Base-by-base conservation (phyloP, 495 filamentous ascomycete genomes). In the Aspergillus cavernicola region DNA sequence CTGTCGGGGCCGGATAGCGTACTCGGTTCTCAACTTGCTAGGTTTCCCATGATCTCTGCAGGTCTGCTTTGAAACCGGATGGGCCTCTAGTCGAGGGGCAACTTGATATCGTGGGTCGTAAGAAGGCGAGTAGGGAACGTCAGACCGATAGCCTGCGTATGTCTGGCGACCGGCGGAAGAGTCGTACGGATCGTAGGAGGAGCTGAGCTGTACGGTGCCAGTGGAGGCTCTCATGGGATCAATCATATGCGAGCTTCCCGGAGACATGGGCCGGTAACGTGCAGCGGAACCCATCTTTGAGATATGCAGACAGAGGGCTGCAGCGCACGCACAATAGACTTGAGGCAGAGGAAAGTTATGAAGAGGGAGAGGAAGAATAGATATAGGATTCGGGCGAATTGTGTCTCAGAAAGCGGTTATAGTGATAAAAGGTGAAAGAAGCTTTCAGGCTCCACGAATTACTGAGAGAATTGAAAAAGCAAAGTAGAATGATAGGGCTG, bases 211-310 rank as follows among this genome's bases (percentile, higher is more conserved):
- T 31, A 78, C 65, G 29, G 66, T 77, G 22, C 74, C 75, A n/a
- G 75, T 78, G 12, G 75, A 78, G 15, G 75, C 71, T 18, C 75
- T 68, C 65, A 74, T 67, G 12, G 75, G 69, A 40, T 76, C 73
- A 18, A 62, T 53, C 53, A 72, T 32, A 48, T 71, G 67, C 32
- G 64, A 62, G 46, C 61, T 63, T 19, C 57, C 57, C 8, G 74
- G 72, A 23, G 75, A 76, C 11, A 67, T 56, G 52, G 66, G 60
- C 26, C 63, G 66, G 48, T 59, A 62, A 44, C 59, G 60, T 38
- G 60, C 51, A 20, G 61, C 50, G 40, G 61, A 55, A 40, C 49
- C 52, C 62, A 66, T 68, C 36, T 18, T 11, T 32, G 54, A 45
- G 26, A 41, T 36, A 48, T 53, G 44, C 47, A 55, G 41, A 24